phyloP scores from a whole-genome alignment of 371 early-diverging fungal genomes.

The Mucor indicus region DNA sequence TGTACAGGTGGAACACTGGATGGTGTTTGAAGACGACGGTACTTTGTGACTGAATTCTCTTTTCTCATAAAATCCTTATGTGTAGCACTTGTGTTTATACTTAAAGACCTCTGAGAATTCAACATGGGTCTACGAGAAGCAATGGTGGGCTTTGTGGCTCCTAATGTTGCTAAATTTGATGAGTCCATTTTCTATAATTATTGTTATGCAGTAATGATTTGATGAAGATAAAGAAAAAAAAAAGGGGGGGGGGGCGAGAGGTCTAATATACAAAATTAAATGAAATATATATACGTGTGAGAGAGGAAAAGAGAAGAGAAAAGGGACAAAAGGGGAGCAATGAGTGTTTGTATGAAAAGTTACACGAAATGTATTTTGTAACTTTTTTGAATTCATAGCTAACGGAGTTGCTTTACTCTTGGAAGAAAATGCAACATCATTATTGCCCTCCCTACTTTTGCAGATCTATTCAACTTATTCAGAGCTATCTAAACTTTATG shows the following conservation, averaged over 20 bases:
- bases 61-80: conserved; percentile 12
- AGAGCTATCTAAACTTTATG: too few species aligned
- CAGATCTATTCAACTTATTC: too few species aligned
- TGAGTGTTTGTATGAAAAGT: neutral
- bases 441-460: neutral
- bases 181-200: too few species aligned
- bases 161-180: conserved; percentile 3
- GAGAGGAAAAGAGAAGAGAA: too few species aligned
- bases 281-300: too few species aligned
- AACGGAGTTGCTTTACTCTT: too few species aligned
- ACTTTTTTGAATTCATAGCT: too few species aligned
- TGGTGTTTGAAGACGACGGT: neutral
- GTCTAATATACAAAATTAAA: too few species aligned
- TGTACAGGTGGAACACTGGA: neutral
- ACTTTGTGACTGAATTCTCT: conserved; percentile 3
- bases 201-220: too few species aligned
- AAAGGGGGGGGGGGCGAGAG: neutral
- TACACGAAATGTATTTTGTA: neutral
- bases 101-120: conserved; percentile 10
- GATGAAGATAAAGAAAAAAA: neutral
- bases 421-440: neutral
- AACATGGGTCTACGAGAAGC: conserved; percentile 15
- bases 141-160: conserved; percentile 11
- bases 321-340: neutral
- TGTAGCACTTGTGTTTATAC: conserved; percentile 17